Evolutionary conservation across 768 basidiomycete genomes (phyloP).

Genomic region (Trametopsis cervina): DNA sequence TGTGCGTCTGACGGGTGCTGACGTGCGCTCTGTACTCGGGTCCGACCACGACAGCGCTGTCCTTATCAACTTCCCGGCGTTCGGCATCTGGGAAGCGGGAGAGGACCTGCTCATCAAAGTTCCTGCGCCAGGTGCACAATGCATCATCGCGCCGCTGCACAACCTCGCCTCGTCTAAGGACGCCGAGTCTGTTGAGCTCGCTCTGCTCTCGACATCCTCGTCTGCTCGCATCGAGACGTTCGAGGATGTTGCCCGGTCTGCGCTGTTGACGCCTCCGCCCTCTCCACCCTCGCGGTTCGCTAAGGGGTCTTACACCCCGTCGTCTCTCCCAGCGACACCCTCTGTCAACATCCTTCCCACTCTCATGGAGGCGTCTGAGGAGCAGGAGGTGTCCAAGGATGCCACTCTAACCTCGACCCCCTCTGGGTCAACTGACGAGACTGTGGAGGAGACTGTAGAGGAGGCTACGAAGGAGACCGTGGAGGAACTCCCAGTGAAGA

Average conservation of each 20-base stretch:
- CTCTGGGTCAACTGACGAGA: neutral
- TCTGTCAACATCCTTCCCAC: neutral
- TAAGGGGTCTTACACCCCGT: neutral
- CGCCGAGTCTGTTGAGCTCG: slow-evolving; percentile 4
- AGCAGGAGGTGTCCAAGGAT: neutral
- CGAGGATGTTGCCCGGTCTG: slow-evolving; percentile 1
- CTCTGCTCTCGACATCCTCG: slow-evolving; percentile 12
- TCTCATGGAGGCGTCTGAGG: neutral
- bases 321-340: neutral
- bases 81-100: neutral
- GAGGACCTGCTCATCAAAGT: slow-evolving; percentile 8
- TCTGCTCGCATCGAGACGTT: slow-evolving; percentile 2
- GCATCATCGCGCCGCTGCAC: slow-evolving; percentile 12
- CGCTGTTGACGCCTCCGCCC: slow-evolving; percentile 19
- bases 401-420: slow-evolving; percentile 6
- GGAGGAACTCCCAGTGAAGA: neutral
- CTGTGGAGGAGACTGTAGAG: neutral
- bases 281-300: slow-evolving; percentile 13
- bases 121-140: slow-evolving; percentile 8
- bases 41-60: neutral
- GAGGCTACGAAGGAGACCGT: neutral
- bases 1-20: neutral
- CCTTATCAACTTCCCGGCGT: slow-evolving; percentile 1
- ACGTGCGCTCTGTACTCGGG: slow-evolving; percentile 3
- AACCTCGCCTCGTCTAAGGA: slow-evolving; percentile 1